Base-by-base conservation (phyloP, 2,329 filamentous ascomycete species). In the Immersiporthe knoxdaviesiana region DNA sequence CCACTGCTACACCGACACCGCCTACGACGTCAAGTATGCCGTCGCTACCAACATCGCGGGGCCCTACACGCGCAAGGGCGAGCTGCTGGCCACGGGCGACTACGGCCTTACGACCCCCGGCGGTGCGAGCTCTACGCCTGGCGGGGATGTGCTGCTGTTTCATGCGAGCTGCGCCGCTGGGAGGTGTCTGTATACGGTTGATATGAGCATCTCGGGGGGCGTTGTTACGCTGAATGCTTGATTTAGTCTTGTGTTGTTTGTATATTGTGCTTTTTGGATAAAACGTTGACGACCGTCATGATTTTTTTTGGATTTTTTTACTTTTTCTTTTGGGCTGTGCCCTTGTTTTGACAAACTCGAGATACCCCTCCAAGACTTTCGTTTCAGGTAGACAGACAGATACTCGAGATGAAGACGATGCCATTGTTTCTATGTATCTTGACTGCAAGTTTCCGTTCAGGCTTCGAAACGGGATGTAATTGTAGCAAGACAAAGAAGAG, bases 1-100 rank as follows among this genome's bases (percentile, higher is more conserved):
- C 52, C 84, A 89, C 68, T 89, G 87, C 77, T 91, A 81, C 77
- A 82, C 82, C 1, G 81, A 83, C 37, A 76, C 82, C 2, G 74
- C 76, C 44, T 91, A 91, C 76, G 85, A 89, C 74, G 81, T 89
- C n/a, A 84, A 84, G 66, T 90, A 88, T 74, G 88, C 88, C 12
- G 83, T 81, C 5, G 58, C 69, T 6, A 59, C 58, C 41, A 69
- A 27, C 52, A 69, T 71, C 67, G 61, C 69, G 2, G 69, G 69
- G 2, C 69, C 69, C 2, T 71, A 71, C 56, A 59, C 47, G 41
- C 64, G 67, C 16, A 54, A 37, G 67, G 69, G 69, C 60, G 35
- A 63, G 56, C 56, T 71, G 10, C 47, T 71, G 12, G 56, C 30
- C 3, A 60, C 69, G 11, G 69, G 69, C 16, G 41, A 59, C 10